Evolutionary conservation across 371 early-diverging fungal genomes (phyloP), one percentile per base, ranked within the genome.

Genomic region (Apophysomyces variabilis): DNA sequence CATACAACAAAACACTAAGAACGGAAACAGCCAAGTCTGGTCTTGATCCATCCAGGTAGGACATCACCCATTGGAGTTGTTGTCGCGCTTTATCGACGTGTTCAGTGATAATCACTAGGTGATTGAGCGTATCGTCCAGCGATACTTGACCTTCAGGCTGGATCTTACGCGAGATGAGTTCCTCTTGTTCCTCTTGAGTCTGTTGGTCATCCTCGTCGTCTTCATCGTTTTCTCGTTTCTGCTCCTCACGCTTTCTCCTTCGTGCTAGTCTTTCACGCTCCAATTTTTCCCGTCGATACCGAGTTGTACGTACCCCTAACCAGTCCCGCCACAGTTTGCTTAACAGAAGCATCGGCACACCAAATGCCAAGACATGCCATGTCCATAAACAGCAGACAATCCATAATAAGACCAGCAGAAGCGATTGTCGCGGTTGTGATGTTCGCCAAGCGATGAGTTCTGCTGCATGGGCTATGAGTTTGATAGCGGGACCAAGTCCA

Each of bases 81-180:
- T 45, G 36, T 21, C 64, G 61, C 9, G 69, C 38, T 13, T 66
- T 59, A 9, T 68, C 74, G 9, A 77, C 64, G 58, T 63, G 73
- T 1, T 60, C 64, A 45, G 75, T 78, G 38, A 82, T 63, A 16
- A 61, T 57, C 12, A 60, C 63, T 3, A 82, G 46, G 67, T 82
- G 64, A 7, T 67, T 61, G 26, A 82, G 46, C 0, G 82, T 78
- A 69, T 77, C 79, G 69, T 82, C 82, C 72, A 82, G 74, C 63
- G 77, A 75, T 45, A 76, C 72, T 35, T 75, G 66, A 4, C 62
- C 70, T 1, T 71, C 66, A 5, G 66, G 70, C 45, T 69, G 70
- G 35, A 73, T 70, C 50, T 78, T 80, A 32, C 77, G 70, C 13
- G 71, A 66, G 8, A 77, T 61, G 26, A 74, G 21, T 36, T 69